Conservation (phyloP, 805 yeast species). For the Myxozyma vanderwaltii region DNA sequence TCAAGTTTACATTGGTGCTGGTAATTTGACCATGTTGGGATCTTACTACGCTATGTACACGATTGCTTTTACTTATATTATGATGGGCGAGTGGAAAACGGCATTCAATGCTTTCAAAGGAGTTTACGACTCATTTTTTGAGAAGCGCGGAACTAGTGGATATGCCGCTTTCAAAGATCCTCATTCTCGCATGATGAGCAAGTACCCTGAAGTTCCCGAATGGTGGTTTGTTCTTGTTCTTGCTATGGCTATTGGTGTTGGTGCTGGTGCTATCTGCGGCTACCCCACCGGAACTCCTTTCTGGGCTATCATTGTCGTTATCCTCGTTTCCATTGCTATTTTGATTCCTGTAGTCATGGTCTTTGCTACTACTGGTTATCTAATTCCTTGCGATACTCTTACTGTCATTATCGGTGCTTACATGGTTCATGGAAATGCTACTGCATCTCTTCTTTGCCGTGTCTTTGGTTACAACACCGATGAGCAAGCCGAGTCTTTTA, state of each 20-base stretch:
- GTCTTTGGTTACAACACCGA: conserved; percentile 53
- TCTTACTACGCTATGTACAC: conserved; percentile 56
- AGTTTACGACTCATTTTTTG: conserved; percentile 47
- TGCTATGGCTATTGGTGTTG: conserved; percentile 44
- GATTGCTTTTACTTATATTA: conserved; percentile 52
- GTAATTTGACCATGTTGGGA: conserved; percentile 55
- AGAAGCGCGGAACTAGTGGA: not conserved
- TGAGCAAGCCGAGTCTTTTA: conserved; percentile 49
- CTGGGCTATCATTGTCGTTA: conserved; percentile 64
- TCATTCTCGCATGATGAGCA: conserved; percentile 55
- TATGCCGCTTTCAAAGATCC: conserved; percentile 55
- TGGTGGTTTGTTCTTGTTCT: conserved; percentile 66
- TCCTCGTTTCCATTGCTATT: conserved; percentile 56
- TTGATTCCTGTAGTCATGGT: conserved; percentile 65
- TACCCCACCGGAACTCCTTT: conserved; percentile 57
- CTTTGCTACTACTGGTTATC: conserved; percentile 62
- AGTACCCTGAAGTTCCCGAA: conserved; percentile 70
- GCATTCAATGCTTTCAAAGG: conserved; percentile 11
- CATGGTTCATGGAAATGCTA: conserved; percentile 53
- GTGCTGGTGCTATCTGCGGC: conserved; percentile 43
- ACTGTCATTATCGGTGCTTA: conserved; percentile 52
- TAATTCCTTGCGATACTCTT: conserved; percentile 48
- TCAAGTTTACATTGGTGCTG: conserved; percentile 59
- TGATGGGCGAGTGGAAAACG: conserved; percentile 49
- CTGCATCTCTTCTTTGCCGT: conserved; percentile 53